phyloP scores from a whole-genome alignment of 192 early-diverging fungal species.

The Entomortierella lignicola region DNA sequence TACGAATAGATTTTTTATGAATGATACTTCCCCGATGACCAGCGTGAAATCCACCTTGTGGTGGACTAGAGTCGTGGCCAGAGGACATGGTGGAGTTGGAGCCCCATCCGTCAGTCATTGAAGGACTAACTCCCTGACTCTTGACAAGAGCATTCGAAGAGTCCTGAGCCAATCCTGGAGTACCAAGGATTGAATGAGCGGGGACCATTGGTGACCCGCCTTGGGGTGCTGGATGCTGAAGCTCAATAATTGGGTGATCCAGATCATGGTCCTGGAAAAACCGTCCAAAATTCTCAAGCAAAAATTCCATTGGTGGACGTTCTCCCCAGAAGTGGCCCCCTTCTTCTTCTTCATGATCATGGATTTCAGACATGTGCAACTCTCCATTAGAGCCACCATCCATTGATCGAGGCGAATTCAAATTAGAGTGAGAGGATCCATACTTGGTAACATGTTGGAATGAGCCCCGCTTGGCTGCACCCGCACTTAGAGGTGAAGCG shows the following conservation, averaged over 20 bases:
- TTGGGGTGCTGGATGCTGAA: constrained; percentile 28
- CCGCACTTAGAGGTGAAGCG: constrained; percentile 45
- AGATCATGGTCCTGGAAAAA: constrained; percentile 83
- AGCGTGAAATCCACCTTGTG: constrained; percentile 9
- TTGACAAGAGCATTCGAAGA: constrained; percentile 23
- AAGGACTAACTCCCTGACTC: constrained; percentile 32
- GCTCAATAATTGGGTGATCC: constrained; percentile 75
- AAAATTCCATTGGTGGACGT: constrained; percentile 73
- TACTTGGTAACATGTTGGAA: constrained; percentile 38
- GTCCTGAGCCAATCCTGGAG: constrained; percentile 12
- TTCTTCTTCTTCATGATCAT: constrained; percentile 40
- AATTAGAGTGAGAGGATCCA: constrained; percentile 37
- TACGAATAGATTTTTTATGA: constrained; percentile 65
- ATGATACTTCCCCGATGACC: constrained; percentile 45
- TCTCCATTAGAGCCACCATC: constrained; percentile 22
- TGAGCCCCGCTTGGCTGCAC: constrained; percentile 36
- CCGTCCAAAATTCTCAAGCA: constrained; percentile 74
- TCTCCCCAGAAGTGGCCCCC: constrained; percentile 62
- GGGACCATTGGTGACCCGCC: constrained; percentile 42
- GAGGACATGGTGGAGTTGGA: constrained; percentile 44
- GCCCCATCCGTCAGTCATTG: constrained; percentile 50
- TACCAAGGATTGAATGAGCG: constrained; percentile 33
- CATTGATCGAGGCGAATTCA: constrained; percentile 33
- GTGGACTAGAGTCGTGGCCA: constrained; percentile 16
- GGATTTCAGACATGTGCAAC: constrained; percentile 18